Conservation (phyloP, 192 early-diverging fungal species). For the Podochytrium sp. region DNA sequence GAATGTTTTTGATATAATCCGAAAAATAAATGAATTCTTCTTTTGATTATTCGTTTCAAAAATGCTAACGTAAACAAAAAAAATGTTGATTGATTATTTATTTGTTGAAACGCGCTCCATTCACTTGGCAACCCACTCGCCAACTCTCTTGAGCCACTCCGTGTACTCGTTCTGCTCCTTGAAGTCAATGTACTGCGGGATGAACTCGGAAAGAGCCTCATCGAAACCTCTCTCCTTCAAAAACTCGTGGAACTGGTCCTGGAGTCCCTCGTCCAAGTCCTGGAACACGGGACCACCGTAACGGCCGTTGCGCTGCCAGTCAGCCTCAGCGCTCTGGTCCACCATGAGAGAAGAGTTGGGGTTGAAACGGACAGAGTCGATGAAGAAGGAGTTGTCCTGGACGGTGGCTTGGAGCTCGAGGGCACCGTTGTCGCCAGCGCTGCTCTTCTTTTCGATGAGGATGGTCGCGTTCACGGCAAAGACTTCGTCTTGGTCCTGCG, state of each 20-base stretch:
- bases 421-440: slow-evolving; percentile 59
- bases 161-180: slow-evolving; percentile 97
- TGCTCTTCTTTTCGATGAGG: slow-evolving; percentile 76
- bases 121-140: slow-evolving; percentile 74
- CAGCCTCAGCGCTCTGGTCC: slow-evolving; percentile 73
- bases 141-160: slow-evolving; percentile 82
- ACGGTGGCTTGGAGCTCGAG: slow-evolving; percentile 80
- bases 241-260: slow-evolving; percentile 57
- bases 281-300: slow-evolving; percentile 92
- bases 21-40: neutral
- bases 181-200: slow-evolving; percentile 85
- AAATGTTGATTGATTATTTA: neutral
- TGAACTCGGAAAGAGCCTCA: slow-evolving; percentile 79
- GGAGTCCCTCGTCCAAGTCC: slow-evolving; percentile 82
- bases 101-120: neutral
- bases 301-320: slow-evolving; percentile 84
- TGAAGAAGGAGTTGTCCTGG: slow-evolving; percentile 83
- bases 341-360: slow-evolving; percentile 65
- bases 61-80: neutral
- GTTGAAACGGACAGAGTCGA: slow-evolving; percentile 80
- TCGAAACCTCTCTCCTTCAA: slow-evolving; percentile 88
- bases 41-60: neutral
- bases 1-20: neutral
- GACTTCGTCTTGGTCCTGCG: slow-evolving; percentile 50
- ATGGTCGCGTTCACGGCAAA: slow-evolving; percentile 82